phyloP scores from a whole-genome alignment of 2,329 filamentous ascomycete species.

The Penicillium hesseltinei region DNA sequence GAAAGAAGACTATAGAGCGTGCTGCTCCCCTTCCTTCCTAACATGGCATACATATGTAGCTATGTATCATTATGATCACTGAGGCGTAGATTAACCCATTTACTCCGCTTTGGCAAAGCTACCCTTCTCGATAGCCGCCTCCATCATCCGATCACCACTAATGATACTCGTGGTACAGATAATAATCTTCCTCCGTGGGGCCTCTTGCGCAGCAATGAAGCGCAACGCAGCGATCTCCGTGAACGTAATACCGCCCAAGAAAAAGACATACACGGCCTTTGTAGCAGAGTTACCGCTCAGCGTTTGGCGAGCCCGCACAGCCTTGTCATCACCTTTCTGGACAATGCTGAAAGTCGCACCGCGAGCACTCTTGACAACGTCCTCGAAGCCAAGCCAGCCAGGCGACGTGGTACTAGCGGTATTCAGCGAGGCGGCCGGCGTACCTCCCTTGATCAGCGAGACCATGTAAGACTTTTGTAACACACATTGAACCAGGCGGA shows the following conservation, averaged over 20 bases:
- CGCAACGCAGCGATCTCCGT: conserved; percentile 92
- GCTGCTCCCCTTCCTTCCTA: neutral
- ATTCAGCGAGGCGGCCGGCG: conserved; percentile 48
- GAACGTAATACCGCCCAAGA: conserved; percentile 93
- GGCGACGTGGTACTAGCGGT: conserved; percentile 62
- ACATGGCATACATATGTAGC: neutral
- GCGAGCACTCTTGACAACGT: conserved; percentile 79
- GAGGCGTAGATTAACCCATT: neutral
- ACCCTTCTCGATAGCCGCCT: conserved; percentile 72
- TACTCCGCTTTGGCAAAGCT: conserved; percentile 51
- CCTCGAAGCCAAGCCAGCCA: conserved; percentile 92
- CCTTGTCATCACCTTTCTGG: conserved; percentile 90
- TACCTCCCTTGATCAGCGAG: conserved; percentile 65
- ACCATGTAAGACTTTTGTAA: conserved; percentile 84
- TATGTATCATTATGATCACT: neutral
- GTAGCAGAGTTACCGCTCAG: conserved; percentile 71
- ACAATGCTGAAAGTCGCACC: conserved; percentile 88
- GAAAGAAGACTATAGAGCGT: neutral
- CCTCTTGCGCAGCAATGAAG: conserved; percentile 82
- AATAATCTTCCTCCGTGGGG: conserved; percentile 76
- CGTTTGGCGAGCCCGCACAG: conserved; percentile 78
- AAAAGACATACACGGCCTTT: conserved; percentile 94
- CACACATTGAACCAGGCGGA: conserved; percentile 87
- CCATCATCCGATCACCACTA: conserved; percentile 85
- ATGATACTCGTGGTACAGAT: conserved; percentile 92